Evolutionary conservation across 192 early-diverging fungal genomes (phyloP).

Genomic region (Umbelopsis sp.): DNA sequence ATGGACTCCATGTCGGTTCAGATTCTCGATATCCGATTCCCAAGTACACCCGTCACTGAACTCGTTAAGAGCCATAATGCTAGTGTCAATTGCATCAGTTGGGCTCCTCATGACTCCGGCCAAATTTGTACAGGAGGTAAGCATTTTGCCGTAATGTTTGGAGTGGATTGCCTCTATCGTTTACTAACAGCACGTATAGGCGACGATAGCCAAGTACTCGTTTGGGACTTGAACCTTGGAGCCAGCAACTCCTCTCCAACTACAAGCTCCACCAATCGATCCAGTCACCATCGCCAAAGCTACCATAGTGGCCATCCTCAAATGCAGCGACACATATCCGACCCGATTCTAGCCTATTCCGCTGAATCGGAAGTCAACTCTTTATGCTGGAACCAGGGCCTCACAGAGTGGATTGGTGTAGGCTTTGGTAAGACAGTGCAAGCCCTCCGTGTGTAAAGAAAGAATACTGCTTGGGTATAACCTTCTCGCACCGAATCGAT

Average conservation of each 20-base stretch:
- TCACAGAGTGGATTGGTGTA: conserved; percentile 89
- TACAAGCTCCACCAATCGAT: conserved; percentile 31
- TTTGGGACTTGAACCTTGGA: conserved; percentile 82
- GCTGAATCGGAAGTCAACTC: conserved; percentile 80
- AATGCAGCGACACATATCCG: conserved; percentile 34
- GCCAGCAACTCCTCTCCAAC: not conserved
- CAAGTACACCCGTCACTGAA: conserved; percentile 83
- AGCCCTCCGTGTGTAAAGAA: conserved; percentile 72
- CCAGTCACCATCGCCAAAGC: conserved; percentile 43
- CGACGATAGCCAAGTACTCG: conserved; percentile 87
- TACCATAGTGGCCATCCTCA: conserved; percentile 33
- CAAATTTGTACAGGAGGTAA: conserved; percentile 88
- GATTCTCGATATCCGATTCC: conserved; percentile 90
- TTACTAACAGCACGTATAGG: conserved; percentile 45
- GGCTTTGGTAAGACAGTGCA: conserved; percentile 85
- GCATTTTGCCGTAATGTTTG: no score
- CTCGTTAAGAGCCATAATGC: conserved; percentile 72
- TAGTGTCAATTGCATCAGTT: conserved; percentile 81
- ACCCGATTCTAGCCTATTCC: conserved; percentile 75
- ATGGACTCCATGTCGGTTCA: conserved; percentile 81
- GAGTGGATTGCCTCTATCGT: no score
- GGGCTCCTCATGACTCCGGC: conserved; percentile 80
- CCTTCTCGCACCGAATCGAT: no score
- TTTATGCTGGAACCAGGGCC: conserved; percentile 77
- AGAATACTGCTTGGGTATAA: not conserved